Base-by-base conservation (phyloP, 2,329 filamentous ascomycete genomes). In the Aaosphaeria arxii region DNA sequence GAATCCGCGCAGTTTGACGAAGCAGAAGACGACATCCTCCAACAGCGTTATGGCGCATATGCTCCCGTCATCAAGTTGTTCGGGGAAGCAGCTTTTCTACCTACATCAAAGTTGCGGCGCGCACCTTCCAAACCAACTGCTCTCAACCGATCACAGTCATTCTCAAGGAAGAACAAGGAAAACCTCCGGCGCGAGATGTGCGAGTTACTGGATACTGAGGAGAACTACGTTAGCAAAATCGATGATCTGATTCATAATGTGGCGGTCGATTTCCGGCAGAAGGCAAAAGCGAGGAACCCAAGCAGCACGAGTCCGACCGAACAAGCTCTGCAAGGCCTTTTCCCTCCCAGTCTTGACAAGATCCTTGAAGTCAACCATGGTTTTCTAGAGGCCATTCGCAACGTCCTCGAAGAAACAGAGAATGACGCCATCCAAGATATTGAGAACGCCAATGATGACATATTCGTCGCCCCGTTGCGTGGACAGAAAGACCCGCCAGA, bases 131-230 rank as follows among this genome's bases (percentile, higher is more conserved):
- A 89, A 62, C 88, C 91, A 5, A 91, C 85, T 36, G 85, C 89
- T 35, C 74, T 94, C 42, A 94, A 89, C 66, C 81, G 87, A 56
- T 88, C 83, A 58, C 88, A 86, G 59, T 82, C 86, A 0, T 95
- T 96, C 61, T 80, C 86, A 33, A 85, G 84, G 57, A 84, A 88
- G 48, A 89, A 96, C 63, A 95, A 95, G 64, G 81, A 91, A 57
- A 87, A 88, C 45, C 75, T 96, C 56, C 84, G 91, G 38, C 87
- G 91, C 70, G 92, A 96, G 69, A 85, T 99, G 78, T 85, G 83
- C 50, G 94, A 99, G 69, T 74, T 97, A 50, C 83, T 96, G 32
- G 89, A 95, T 61, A 99, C 94, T 0, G 94, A 99, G 69, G 90
- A 94, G 66, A 86, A 89, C 68, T 99, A 97, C 70, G 90, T 99